These are phyloP conservation scores for Neopestalotiopsis clavispora DNA, from an alignment of 2,329 filamentous ascomycete species.

Conservation along the genomic window DNA sequence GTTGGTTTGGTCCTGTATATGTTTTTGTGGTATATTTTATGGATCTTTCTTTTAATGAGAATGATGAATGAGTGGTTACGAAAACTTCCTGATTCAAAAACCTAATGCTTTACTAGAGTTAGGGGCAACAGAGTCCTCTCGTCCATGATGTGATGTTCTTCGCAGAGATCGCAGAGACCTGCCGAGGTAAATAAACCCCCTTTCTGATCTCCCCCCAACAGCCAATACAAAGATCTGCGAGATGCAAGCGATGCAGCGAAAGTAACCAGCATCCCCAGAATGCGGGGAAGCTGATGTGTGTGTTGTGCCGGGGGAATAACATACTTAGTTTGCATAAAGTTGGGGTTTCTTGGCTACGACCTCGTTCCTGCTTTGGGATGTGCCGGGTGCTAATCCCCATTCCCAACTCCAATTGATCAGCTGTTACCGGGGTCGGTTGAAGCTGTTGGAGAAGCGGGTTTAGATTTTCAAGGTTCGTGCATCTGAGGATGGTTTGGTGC, in stretches of 20 bases:
- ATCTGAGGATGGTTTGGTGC: not conserved
- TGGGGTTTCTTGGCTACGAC: not conserved
- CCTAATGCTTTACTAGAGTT: too few species aligned
- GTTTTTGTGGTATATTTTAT: too few species aligned
- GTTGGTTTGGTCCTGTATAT: not conserved
- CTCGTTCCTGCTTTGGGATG: slow-evolving; percentile 15
- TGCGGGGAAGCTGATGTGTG: slow-evolving; percentile 10
- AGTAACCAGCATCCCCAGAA: too few species aligned
- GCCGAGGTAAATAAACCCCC: not conserved
- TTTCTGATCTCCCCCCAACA: not conserved
- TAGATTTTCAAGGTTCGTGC: not conserved
- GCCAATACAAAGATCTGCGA: too few species aligned
- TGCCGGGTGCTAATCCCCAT: not conserved
- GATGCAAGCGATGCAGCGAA: not conserved
- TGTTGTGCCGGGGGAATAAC: not conserved
- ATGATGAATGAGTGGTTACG: too few species aligned
- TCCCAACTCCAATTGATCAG: not conserved
- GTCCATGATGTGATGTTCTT: too few species aligned
- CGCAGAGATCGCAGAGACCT: not conserved
- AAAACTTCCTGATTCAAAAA: too few species aligned
- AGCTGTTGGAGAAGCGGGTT: not conserved
- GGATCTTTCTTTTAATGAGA: too few species aligned
- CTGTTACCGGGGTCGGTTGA: not conserved
- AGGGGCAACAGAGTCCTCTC: too few species aligned
- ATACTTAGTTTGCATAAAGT: not conserved